Base-by-base conservation (phyloP, 345 rosid genomes). In the Sonneratia alba region DNA sequence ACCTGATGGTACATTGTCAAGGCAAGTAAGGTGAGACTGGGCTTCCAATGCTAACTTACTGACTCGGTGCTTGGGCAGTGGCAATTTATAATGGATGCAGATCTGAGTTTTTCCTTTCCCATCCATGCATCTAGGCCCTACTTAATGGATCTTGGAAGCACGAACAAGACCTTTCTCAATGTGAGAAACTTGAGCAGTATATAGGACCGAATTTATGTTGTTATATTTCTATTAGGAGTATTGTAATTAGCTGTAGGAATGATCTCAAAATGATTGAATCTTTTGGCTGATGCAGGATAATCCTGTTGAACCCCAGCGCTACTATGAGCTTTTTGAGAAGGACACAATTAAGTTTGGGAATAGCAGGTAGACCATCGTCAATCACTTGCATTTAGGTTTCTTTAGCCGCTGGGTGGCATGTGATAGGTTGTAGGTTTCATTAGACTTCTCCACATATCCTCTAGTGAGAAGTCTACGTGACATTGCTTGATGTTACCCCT, bases 111-210 rank as follows among this genome's bases (percentile, higher is more conserved):
- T 21, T 38, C 18, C 66, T 67, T 66, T 71, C 73, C 70, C 63
- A 57, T 63, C 68, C 76, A 63, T 56, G 37, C 74, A 79, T 72
- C 57, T 74, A 92, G 97, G 87, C 99, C 99, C 70, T 92, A 95
- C 79, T 8, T 95, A 53, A 92, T 95, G 96, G 99, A 92, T 80
- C 99, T 92, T 66, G 99, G 98, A 74, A 95, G 99, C 81, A 95
- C 98, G 34, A 95, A 95, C 48, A 92, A 92, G 78, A 95, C 99
- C 6, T 87, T 75, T 80, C 82, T 95, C 70, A 95, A 95, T 79
- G 99, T 92, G 80, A 85, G 87, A 72, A 36, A 59, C 49, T 55
- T 49, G 63, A 62, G 66, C 18, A 62, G 18, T 62, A 36, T 34
- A 18, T 62, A 53, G 24, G 89, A 82, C 13, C 16, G 24, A n/a